Evolutionary conservation across 202 grass and related monocot genomes (phyloP), one percentile per base, ranked within the genome.

Genomic region (Bolboschoenoplectus hybrid): DNA sequence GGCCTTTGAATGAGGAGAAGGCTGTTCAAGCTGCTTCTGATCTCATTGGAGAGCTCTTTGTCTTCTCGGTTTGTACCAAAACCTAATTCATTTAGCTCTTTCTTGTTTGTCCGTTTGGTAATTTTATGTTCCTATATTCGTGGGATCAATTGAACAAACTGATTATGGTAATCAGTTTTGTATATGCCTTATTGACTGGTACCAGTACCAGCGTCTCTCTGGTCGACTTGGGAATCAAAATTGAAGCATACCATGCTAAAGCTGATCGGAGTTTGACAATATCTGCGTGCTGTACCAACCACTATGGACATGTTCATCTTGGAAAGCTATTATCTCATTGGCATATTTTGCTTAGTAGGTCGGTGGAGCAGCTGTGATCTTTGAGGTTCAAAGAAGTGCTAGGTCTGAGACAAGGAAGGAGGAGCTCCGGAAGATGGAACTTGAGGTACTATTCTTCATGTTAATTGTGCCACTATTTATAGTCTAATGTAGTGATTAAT

Each of bases 361-460:
- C 20, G 96, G 87, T 82, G 93, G 93, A 57, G 90, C 82, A 45
- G 97, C 93, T 82, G 88, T 98, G 82, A 92, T 96, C 65, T 96
- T 98, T 88, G 93, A 96, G 88, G 97, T 98, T 40, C 97, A 98
- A 69, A 94, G 97, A 91, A 94, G 85, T 79, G 93, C 97, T 85
- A 91, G 97, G 75, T 98, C 96, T 38, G 96, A 98, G 88, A 90
- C 93, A 76, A 98, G 93, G 84, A 98, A 96, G 75, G 96, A 98
- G 87, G 93, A 96, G 91, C 83, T 90, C 67, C 92, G 92, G 32
- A 96, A 83, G 84, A 93, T 90, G 71, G 96, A 96, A 91, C 91
- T 98, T 89, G 90, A 96, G 93, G 97, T 98, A 80, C 26, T 41
- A 88, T 39, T 75, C 40, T 57, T 43, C 1, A 52, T 52, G 9